Base-by-base conservation (phyloP, 768 basidiomycete species). In the Termitomyces sp. region DNA sequence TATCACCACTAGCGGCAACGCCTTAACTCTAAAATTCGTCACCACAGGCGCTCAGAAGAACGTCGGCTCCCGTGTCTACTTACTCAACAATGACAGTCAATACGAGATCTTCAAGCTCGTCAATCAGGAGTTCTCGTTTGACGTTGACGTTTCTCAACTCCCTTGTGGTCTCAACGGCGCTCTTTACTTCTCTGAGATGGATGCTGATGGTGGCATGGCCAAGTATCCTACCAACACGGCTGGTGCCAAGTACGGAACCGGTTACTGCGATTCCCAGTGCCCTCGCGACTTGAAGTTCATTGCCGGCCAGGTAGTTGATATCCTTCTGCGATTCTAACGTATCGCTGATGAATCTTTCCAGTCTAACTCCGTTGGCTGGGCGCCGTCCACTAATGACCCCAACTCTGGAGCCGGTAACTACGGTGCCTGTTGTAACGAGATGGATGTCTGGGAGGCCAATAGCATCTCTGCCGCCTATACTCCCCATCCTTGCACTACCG, bases 391-490 rank as follows among this genome's bases (percentile, higher is more conserved):
- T 55, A 74, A 59, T 62, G 73, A 75, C 56, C 60, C 72, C 60
- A 83, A 82, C 69, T 68, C 79, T 9, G 81, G 81, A 19, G 69
- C 68, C 7, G 81, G 81, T 37, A 25, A 65, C 29, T 73, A 65
- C 62, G 82, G 82, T 60, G 68, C 80, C 21, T 83, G 81, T 75
- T 83, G 82, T 67, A 74, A 68, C 59, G 82, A 82, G 70, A 82
- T 83, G 81, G 81, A 83, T 66, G 72, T 83, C 66, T 83, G 82
- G 82, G 81, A 82, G 62, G 81, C 81, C 63, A 82, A 82, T 75
- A 71, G 69, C 62, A 70, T 74, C 62, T 72, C 82, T 16, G 71
- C 77, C 21, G 81, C 81, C 19, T 76, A 68, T 69, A 83, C 82
- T 44, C 80, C 82, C 48, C 82, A 83, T 68, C 72, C 75, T 34